Conservation (phyloP, 2,329 filamentous ascomycete genomes). For the Lecanicillium sp. region DNA sequence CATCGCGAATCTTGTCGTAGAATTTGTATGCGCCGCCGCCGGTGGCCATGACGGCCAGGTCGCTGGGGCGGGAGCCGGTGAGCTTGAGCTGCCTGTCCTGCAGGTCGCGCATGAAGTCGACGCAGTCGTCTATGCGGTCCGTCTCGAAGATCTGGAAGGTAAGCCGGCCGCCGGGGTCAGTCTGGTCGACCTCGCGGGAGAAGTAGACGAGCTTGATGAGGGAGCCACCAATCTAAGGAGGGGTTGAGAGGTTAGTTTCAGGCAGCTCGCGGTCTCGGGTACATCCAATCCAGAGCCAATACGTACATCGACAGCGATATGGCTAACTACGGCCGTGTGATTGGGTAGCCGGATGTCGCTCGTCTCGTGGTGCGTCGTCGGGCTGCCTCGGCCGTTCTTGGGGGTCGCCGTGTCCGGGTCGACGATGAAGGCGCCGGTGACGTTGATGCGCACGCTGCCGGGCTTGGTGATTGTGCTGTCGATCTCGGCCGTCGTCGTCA, state of each 20-base stretch:
- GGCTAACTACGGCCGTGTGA: conserved; percentile 90
- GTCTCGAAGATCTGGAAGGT: conserved; percentile 98
- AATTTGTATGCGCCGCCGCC: conserved; percentile 96
- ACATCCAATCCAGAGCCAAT: too few relatives aligned
- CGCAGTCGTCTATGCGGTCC: conserved; percentile 85
- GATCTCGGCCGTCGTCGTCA: conserved; percentile 51
- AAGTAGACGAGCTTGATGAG: conserved; percentile 97
- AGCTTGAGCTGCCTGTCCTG: conserved; percentile 73
- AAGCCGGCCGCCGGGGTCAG: conserved; percentile 77
- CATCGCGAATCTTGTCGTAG: conserved; percentile 82
- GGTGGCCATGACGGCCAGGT: conserved; percentile 89
- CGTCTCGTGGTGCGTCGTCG: conserved; percentile 56
- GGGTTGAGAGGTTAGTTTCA: too few relatives aligned
- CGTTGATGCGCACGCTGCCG: conserved; percentile 85
- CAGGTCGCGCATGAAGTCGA: conserved; percentile 82
- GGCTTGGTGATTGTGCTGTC: conserved; percentile 56
- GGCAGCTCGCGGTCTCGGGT: too few relatives aligned
- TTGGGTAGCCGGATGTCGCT: conserved; percentile 95
- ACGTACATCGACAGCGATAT: conserved; percentile 91
- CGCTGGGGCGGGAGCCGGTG: conserved; percentile 64
- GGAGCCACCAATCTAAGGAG: conserved; percentile 78
- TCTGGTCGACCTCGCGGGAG: conserved; percentile 74
- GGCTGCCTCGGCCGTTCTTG: conserved; percentile 40
- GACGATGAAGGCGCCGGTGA: conserved; percentile 93
- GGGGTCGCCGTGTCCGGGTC: conserved; percentile 64